Evolutionary conservation across 2,329 filamentous ascomycete species (phyloP), one percentile per base, ranked within the genome.

Genomic region (Coniosporium uncinatum): DNA sequence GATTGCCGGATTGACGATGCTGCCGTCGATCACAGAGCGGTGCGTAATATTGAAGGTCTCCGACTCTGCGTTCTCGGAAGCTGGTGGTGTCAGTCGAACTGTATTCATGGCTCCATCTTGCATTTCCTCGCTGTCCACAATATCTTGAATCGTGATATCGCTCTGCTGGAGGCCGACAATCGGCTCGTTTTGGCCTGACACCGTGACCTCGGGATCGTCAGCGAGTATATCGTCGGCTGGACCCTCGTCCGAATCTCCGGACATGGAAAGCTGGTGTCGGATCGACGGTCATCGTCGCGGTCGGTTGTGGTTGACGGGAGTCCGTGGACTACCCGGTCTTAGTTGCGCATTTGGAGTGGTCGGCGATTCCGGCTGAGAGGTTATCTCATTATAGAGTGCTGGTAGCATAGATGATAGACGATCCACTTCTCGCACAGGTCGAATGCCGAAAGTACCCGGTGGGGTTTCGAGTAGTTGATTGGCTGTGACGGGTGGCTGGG

Each of bases 11-110:
- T 86, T 89, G 51, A 83, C 80, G 43, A 91, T 83, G 62, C 88
- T 95, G 38, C 88, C 88, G 56, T 95, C 89, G 27, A 93, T 79
- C 1, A 84, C 79, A 37, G 83, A 83, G 40, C 86, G 83, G 61
- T 96, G 91, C 5, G 87, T 89, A 53, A 96, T 94, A 65, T 95
- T 94, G 65, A 97, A 96, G 1, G 89, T 88, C 42, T 91, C 89
- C 13, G 86, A 79, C 52, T 94, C 88, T 52, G 89, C 85, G n/a
- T 82, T 79, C 53, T 93, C 88, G 0, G 89, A 90, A 3, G 85
- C 85, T 2, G 85, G 85, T 5, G 88, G 84, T 3, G 83, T 79
- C 46, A 95, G 66, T 22, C 85, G 83, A 24, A 95, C 79, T 3
- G 82, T 76, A 3, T 85, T 79, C 40, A 81, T 82, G 31, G 75